Base-by-base conservation (phyloP, 1,139 yeast genomes). In the Sugiyamaella xylanicola region DNA sequence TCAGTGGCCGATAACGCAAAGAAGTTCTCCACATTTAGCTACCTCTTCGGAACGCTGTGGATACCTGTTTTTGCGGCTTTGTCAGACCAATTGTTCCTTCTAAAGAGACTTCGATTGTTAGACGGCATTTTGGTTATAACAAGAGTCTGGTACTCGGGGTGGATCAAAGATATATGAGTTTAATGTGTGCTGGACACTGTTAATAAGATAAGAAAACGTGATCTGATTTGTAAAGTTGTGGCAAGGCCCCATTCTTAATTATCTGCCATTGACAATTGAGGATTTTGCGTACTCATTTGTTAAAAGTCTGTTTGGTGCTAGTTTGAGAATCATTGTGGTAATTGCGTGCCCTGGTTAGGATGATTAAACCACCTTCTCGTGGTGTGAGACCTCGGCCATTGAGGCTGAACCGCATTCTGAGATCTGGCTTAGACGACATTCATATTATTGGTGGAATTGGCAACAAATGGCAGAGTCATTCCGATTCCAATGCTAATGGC, bases 311-410 rank as follows among this genome's bases (percentile, higher is more conserved):
- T n/a, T n/a, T n/a, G n/a, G n/a, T n/a, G n/a, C n/a, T 15, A 7
- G 16, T 35, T 15, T 15, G 17, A 11, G 4, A 35, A 13, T 13
- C 39, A n/a, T n/a, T n/a, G n/a, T n/a, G n/a, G n/a, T n/a, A n/a
- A n/a, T n/a, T n/a, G n/a, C n/a, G n/a, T n/a, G n/a, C n/a, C n/a
- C n/a, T n/a, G n/a, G n/a, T n/a, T n/a, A 35, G 13, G 13, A 45
- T 45, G 49, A 16, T 45, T 32, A 45, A 45, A 17, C 41, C 40
- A 20, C 8, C 41, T 3, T 39, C 40, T 9, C 29, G 41, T 32
- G 17, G 20, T 35, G 41, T 35, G 19, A 45, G 20, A 17, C 20
- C 16, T 29, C 25, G 49, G 29, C 49, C 49, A 11, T 45, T 25
- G 19, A 32, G 15, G 37, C 15, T 46, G 2, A 46, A 25, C 21